Conservation (phyloP, 2,329 filamentous ascomycete genomes). For the Tolypocladium guangdongense region DNA sequence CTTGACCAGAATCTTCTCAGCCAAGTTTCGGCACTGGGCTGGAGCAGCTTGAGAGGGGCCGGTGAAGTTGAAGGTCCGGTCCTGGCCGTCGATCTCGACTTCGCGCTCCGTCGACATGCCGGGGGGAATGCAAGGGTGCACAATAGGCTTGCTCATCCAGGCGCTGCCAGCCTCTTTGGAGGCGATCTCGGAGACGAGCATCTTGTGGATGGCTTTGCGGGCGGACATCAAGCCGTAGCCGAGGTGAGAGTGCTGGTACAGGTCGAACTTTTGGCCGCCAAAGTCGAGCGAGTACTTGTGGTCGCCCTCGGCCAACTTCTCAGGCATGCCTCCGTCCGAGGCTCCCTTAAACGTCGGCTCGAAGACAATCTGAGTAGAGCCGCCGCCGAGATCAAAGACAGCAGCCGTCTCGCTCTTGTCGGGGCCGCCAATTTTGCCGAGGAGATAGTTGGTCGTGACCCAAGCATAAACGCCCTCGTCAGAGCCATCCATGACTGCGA, state of each 20-base stretch:
- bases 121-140: constrained; percentile 79
- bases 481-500: constrained; percentile 94
- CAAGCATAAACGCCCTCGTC: constrained; percentile 97
- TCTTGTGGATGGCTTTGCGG: constrained; percentile 71
- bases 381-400: constrained; percentile 90
- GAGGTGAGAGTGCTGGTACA: constrained; percentile 97
- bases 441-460: constrained; percentile 98
- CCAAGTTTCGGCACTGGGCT: constrained; percentile 79
- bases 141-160: constrained; percentile 61
- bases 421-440: constrained; percentile 91
- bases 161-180: constrained; percentile 46
- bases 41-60: constrained; percentile 66
- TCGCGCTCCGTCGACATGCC: constrained; percentile 66
- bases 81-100: constrained; percentile 57
- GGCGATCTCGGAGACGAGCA: constrained; percentile 62
- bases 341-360: constrained; percentile 81
- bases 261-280: constrained; percentile 77
- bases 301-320: constrained; percentile 76
- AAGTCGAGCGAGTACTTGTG: constrained; percentile 93
- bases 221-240: constrained; percentile 96
- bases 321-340: constrained; percentile 67
- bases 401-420: constrained; percentile 87
- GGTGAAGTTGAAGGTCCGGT: constrained; percentile 70
- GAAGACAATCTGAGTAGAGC: constrained; percentile 97
- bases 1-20: constrained; percentile 86